Conservation (phyloP, 768 basidiomycete genomes). For the Krasilnikovozyma curviuscula region DNA sequence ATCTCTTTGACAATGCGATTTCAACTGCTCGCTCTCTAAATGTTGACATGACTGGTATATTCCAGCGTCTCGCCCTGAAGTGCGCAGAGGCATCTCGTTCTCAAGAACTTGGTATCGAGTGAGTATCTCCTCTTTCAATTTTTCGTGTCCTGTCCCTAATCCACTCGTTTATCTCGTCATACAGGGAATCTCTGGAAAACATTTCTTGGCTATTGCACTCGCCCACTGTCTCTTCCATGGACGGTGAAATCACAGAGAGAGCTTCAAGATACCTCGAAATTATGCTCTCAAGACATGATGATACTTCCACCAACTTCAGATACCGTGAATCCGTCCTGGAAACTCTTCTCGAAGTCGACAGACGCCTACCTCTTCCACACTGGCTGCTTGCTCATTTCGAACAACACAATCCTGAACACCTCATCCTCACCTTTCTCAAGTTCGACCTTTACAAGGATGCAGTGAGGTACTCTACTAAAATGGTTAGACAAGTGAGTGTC, state of each 20-base stretch:
- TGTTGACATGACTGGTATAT: constrained; percentile 59
- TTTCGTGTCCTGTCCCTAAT: neutral
- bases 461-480: constrained; percentile 46
- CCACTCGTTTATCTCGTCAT: constrained; percentile 7
- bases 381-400: constrained; percentile 48
- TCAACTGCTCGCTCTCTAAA: constrained; percentile 50
- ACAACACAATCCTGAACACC: constrained; percentile 61
- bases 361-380: constrained; percentile 42
- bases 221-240: constrained; percentile 52
- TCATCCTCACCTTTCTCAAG: constrained; percentile 57
- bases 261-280: constrained; percentile 77
- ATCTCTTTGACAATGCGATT: constrained; percentile 61
- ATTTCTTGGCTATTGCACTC: constrained; percentile 70
- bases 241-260: constrained; percentile 55
- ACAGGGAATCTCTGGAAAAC: constrained; percentile 41
- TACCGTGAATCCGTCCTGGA: constrained; percentile 63
- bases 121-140: neutral
- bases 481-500: constrained; percentile 49
- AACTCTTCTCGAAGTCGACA: constrained; percentile 49
- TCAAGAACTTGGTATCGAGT: constrained; percentile 1
- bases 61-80: constrained; percentile 7
- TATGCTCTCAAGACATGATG: constrained; percentile 59
- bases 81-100: constrained; percentile 5
- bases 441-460: constrained; percentile 65
- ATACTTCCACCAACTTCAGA: constrained; percentile 44